Evolutionary conservation across 2,329 filamentous ascomycete species (phyloP), one percentile per base, ranked within the genome.

Genomic region (Chaetomium globosum): DNA sequence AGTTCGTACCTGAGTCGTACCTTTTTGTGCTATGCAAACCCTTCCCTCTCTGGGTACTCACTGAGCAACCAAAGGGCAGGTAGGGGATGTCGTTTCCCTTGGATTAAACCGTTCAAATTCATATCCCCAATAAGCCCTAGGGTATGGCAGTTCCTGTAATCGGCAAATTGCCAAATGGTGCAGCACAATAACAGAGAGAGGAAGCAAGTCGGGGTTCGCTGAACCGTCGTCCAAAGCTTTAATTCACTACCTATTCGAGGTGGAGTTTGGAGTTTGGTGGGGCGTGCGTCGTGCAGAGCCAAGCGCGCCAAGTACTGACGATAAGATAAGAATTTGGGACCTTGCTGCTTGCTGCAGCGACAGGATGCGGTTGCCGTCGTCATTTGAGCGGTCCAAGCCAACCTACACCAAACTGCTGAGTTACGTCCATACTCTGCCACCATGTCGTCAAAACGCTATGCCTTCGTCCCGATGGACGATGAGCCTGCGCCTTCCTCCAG

Each of bases 381-480:
- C 53, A 21, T 26, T 36, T 28, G 12, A 51, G 33, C 39, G 21
- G 46, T 55, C 56, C 33, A 23, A 31, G 13, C 19, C 33, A 36
- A 55, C 51, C 36, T 31, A 8, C 56, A 51, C 12, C 43, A 33
- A 43, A 10, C 9, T 9, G 30, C n/a, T 9, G 1, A 19, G 2
- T 31, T 5, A 7, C 52, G 6, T 13, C 9, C 54, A 19, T 6
- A 33, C 23, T 10, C 55, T 33, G n/a, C 56, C 26, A 67, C 7
- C 49, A 76, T 75, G 74, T 70, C 74, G 21, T 79, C 80, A 55
- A 89, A 89, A 75, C 85, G 84, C 71, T 90, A 89, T 74, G 86
- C 87, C 8, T 85, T 90, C 70, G 77, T 90, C 68, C 83, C 87
- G 8, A 90, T 90, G 87, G 86, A 86, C 65, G 86, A 84, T 39